Conservation (phyloP, 768 basidiomycete species). For the Hericium alpestre region DNA sequence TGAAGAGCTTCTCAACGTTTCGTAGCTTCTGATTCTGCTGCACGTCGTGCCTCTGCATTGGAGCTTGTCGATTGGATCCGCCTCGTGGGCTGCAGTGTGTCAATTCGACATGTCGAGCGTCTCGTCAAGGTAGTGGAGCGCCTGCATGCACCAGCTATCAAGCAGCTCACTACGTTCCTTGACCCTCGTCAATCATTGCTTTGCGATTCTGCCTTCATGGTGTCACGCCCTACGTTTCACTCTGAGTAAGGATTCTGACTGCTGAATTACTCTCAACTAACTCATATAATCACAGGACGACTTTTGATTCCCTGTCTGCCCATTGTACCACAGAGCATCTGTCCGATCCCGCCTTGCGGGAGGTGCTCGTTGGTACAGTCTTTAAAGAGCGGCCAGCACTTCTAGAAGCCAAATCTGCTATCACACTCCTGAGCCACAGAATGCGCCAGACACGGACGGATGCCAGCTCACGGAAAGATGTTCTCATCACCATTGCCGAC, state of each 20-base stretch:
- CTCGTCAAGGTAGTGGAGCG: constrained; percentile 29
- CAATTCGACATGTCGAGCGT: constrained; percentile 28
- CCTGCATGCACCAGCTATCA: constrained; percentile 32
- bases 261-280: background rate
- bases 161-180: constrained; percentile 32
- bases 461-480: background rate
- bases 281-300: background rate
- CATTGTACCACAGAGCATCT: background rate
- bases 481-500: background rate
- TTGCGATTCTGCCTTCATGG: constrained; percentile 17
- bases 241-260: background rate
- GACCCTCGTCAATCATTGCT: constrained; percentile 32
- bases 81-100: constrained; percentile 28
- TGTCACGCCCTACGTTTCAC: background rate
- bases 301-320: background rate
- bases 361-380: background rate
- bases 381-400: background rate
- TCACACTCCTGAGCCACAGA: background rate
- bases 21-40: background rate
- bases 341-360: background rate
- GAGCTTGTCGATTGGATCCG: constrained; percentile 60
- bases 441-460: background rate
- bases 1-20: no score
- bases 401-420: background rate
- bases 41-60: constrained; percentile 31